Evolutionary conservation across 1,139 yeast genomes (phyloP).

Genomic region (Williopsis jadinii): DNA sequence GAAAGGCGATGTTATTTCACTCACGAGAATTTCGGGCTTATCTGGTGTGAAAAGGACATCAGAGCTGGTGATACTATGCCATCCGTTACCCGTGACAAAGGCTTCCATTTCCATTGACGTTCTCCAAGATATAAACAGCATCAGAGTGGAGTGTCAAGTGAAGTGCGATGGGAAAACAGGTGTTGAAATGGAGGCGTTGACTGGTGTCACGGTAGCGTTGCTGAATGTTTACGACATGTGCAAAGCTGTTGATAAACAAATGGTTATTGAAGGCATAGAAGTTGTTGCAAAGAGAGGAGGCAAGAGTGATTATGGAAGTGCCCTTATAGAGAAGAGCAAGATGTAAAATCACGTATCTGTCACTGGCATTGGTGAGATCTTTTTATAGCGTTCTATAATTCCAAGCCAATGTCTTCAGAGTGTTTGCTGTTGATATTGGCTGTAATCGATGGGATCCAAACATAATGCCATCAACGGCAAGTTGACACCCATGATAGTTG

Average conservation of each 20-base stretch:
- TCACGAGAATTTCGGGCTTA: slow-evolving; percentile 41
- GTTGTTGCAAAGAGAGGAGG: slow-evolving; percentile 39
- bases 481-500: too few species aligned
- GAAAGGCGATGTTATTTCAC: slow-evolving; percentile 43
- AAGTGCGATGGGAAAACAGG: slow-evolving; percentile 43
- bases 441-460: too few species aligned
- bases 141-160: slow-evolving; percentile 29
- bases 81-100: slow-evolving; percentile 36
- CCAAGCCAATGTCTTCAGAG: neutral
- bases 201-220: slow-evolving; percentile 35
- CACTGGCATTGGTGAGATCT: neutral
- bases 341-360: slow-evolving; percentile 1
- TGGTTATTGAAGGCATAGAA: slow-evolving; percentile 31
- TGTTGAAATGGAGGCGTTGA: slow-evolving; percentile 48
- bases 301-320: slow-evolving; percentile 19
- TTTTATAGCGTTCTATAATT: neutral
- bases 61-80: slow-evolving; percentile 41
- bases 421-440: neutral
- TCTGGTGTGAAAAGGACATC: slow-evolving; percentile 42
- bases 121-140: slow-evolving; percentile 10
- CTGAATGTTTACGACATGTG: slow-evolving; percentile 49
- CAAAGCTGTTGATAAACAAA: slow-evolving; percentile 43
- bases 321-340: neutral
- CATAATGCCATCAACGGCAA: neutral
- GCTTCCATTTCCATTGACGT: slow-evolving; percentile 27